Base-by-base conservation (phyloP, 2,329 filamentous ascomycete genomes). In the Aureobasidium melanogenum region DNA sequence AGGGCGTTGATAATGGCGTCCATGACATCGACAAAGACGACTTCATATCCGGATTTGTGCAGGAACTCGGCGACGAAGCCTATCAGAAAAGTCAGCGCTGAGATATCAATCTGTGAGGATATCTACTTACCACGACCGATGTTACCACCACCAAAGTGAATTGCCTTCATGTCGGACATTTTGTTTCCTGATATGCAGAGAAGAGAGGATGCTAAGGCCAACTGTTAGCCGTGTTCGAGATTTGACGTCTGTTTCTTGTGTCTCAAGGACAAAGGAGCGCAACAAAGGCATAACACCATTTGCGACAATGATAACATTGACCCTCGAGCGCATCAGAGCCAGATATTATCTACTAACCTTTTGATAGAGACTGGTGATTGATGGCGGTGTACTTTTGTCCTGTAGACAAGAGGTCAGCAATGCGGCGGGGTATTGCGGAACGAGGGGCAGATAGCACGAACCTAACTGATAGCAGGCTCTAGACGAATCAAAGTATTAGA, bases 21-120 rank as follows among this genome's bases (percentile, higher is more conserved):
- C 77, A 91, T 87, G 67, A 99, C 92, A 80, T 99, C 94, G 69
- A 95, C 88, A 72, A 99, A 97, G 79, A 97, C 82, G 70, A 99
- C 93, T 72, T 97, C 90, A 74, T 92, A 99, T 73, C 90, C 92
- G 14, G 92, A 94, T 76, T 95, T 88, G 81, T 96, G 90, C 43
- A 97, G 84, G 79, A 97, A 94, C 77, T 91, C 91, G 70, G 88
- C 90, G 60, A 94, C 89, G 68, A 94, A 94, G 75, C 90, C 88
- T 64, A 38, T 34, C 44, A 39, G 30, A 19, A 22, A 36, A 14
- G 36, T 57, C 12, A 54, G 51, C 24, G 5, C 26, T 28, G 17
- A 12, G 2, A 19, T 28, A 14, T 41, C 41, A 22, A 48, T 28
- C 14, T 4, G 17, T 9, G 6, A 26, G 5, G 6, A 26, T 9